phyloP scores from a whole-genome alignment of 2,329 filamentous ascomycete species.

The Leptographium wingfieldii region DNA sequence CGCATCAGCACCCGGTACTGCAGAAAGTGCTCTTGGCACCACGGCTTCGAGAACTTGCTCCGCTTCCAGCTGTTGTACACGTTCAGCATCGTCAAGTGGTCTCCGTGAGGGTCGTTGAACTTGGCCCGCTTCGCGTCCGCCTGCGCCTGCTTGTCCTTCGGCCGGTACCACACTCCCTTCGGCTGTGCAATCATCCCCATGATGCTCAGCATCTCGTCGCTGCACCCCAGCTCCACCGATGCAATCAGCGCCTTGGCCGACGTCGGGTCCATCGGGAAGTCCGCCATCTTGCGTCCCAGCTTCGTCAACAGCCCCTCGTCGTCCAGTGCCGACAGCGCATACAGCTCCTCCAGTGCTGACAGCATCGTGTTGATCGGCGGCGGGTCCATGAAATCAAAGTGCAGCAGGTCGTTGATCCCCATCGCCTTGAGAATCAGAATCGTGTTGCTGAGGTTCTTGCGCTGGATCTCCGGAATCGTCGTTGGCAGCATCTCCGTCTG shows the following conservation, averaged over 20 bases:
- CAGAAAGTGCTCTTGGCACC: conserved; percentile 98
- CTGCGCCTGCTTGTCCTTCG: conserved; percentile 92
- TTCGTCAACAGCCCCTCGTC: conserved; percentile 91
- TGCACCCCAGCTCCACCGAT: conserved; percentile 76
- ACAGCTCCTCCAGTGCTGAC: conserved; percentile 87
- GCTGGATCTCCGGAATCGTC: conserved; percentile 90
- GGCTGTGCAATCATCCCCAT: conserved; percentile 87
- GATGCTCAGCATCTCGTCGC: conserved; percentile 87
- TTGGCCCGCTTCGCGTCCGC: conserved; percentile 97
- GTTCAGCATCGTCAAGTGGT: conserved; percentile 89
- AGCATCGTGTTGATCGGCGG: conserved; percentile 97
- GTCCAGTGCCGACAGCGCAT: conserved; percentile 80
- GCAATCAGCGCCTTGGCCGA: conserved; percentile 77
- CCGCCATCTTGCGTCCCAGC: conserved; percentile 90
- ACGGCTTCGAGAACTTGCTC: conserved; percentile 67
- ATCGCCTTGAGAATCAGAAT: conserved; percentile 98
- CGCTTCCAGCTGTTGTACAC: conserved; percentile 97
- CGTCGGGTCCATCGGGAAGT: conserved; percentile 94
- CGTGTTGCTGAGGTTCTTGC: conserved; percentile 82
- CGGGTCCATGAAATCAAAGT: conserved; percentile 99
- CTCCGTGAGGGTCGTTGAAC: conserved; percentile 89
- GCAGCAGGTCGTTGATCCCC: conserved; percentile 94
- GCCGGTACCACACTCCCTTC: conserved; percentile 74
- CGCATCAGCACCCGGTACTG: conserved; percentile 81
- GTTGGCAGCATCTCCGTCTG: conserved; percentile 96